Conservation (phyloP, 176 grass and related monocot species). For the Elymus sibiricus region DNA sequence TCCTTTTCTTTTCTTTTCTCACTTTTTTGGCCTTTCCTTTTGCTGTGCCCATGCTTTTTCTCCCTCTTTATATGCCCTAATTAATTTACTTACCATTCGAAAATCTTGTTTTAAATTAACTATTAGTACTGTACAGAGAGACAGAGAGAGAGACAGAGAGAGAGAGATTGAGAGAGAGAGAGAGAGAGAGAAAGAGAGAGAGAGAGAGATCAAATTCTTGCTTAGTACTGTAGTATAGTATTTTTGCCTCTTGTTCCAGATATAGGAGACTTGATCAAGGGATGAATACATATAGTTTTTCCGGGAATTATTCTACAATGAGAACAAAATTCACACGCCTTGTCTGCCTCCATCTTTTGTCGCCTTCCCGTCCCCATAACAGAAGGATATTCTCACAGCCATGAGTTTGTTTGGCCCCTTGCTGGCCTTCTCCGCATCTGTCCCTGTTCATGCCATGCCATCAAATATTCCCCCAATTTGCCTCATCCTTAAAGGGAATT, state of each 20-base stretch:
- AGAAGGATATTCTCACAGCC: slow-evolving; percentile 72
- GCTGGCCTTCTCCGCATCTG: slow-evolving; percentile 47
- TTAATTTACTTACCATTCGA: neutral
- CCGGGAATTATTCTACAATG: slow-evolving; percentile 39
- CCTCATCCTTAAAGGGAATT: slow-evolving; percentile 52
- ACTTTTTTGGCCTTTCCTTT: slow-evolving; percentile 1
- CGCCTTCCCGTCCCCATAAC: slow-evolving; percentile 50
- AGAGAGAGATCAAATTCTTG: slow-evolving; percentile 10
- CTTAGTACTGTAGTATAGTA: neutral
- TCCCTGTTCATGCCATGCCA: slow-evolving; percentile 39
- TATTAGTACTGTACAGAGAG: neutral
- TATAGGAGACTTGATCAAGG: slow-evolving; percentile 10
- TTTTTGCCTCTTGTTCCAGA: neutral
- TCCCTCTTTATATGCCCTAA: neutral
- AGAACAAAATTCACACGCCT: slow-evolving; percentile 75
- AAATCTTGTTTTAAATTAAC: neutral
- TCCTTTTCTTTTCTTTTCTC: neutral
- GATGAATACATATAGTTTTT: slow-evolving; percentile 8
- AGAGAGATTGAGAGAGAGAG: neutral
- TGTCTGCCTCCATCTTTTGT: slow-evolving; percentile 44
- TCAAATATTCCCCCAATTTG: slow-evolving; percentile 56
- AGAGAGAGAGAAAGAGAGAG: neutral
- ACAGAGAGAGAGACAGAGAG: neutral
- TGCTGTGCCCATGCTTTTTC: slow-evolving; percentile 25
- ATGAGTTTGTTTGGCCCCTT: slow-evolving; percentile 64